These are phyloP conservation scores for Anthracocystis setariae DNA, from an alignment of 1,284 basidiomycete species.

Conservation along the genomic window DNA sequence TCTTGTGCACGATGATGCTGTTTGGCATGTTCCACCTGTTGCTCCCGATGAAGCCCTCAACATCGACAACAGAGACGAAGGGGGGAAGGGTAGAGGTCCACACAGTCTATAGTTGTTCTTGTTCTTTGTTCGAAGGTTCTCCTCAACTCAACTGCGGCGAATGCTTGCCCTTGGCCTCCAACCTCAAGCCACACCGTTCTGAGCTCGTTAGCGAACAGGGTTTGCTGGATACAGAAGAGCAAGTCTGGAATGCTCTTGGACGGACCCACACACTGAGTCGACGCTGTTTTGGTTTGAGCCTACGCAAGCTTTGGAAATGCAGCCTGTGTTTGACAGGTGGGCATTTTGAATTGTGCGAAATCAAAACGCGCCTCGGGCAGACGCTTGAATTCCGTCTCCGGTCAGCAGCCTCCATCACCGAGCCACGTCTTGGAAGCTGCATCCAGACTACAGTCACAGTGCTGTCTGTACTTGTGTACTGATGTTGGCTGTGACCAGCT, in stretches of 20 bases:
- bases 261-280: neutral
- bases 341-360: too few relatives aligned
- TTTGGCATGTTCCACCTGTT: conserved; percentile 12
- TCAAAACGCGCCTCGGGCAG: conserved; percentile 17
- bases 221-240: too few relatives aligned
- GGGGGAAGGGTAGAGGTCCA: neutral
- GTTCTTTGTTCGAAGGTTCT: conserved; percentile 37
- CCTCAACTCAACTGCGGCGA: neutral
- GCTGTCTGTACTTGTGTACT: too few relatives aligned
- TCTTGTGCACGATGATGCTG: conserved; percentile 29
- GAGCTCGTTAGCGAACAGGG: neutral
- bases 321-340: conserved; percentile 2
- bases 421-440: neutral
- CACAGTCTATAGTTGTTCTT: neutral
- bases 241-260: neutral
- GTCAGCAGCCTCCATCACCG: conserved; percentile 6
- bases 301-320: neutral
- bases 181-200: neutral
- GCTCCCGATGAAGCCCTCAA: neutral
- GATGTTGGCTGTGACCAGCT: too few relatives aligned
- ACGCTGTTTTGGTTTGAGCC: conserved; percentile 3
- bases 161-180: neutral
- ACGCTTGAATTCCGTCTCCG: conserved; percentile 8
- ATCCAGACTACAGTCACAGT: neutral
- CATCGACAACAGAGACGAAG: neutral